Base-by-base conservation (phyloP, 2,329 filamentous ascomycete genomes). In the Fusarium nurragi region DNA sequence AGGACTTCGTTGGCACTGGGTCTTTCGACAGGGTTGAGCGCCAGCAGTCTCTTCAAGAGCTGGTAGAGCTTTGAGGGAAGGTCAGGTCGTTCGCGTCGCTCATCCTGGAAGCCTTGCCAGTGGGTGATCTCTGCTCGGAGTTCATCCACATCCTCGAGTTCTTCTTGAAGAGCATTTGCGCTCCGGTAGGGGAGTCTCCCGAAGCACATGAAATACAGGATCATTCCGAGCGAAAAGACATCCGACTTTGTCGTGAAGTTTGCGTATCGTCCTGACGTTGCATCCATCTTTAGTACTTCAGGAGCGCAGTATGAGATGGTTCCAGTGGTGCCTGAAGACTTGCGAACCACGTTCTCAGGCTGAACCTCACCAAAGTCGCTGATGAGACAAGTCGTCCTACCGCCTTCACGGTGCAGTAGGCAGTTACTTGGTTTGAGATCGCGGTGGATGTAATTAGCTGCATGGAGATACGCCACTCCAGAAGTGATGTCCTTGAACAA, bases 281-380 rank as follows among this genome's bases (percentile, higher is more conserved):
- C 78, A 54, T 88, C 89, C 67, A 86, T 85, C 47, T 86, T 88
- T 26, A 99, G 81, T 0, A 99, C 96, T 77, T 99, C 95, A 0
- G 95, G 95, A 0, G 95, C 95, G 76, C 95, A 99, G 77, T 97
- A 99, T 0, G 94, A 98, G 41, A 99, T 95, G 0, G 95, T 99
- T 2, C 95, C 95, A 0, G 95, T 99, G 0, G 93, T 91, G 2
- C 95, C 95, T 0, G 94, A 97, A 0, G 93, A 97, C 56, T 90
- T 91, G n/a, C 95, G 88, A 16, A 88, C 87, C 1, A 87, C 86
- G 71, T 94, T 90, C 67, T 94, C 91, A 3, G 89, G 85, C 75
- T 99, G 96, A 0, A 98, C 94, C 76, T 99, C 95, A 37, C 96
- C 95, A 79, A 99, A 99, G 75, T 99, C 95, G 75, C 94, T 98